These are phyloP conservation scores for Pilasporangium apinafurcum DNA, from an alignment of 352 stramenopile genomes.

Conservation along the genomic window DNA sequence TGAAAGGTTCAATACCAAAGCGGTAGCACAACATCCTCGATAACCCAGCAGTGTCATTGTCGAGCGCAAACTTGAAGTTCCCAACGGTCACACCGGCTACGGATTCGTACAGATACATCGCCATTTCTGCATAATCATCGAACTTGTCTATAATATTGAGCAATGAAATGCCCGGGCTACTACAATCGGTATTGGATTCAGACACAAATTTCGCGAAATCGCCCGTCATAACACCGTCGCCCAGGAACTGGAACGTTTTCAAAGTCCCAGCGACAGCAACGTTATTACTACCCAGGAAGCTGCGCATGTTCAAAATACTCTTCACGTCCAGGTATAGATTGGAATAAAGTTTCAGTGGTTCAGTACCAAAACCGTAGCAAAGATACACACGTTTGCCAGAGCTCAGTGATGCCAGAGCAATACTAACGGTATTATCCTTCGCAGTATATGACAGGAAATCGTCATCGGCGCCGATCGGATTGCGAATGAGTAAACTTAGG, in stretches of 20 bases:
- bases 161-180: conserved; percentile 25
- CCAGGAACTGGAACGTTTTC: conserved; percentile 64
- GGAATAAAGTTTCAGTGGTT: conserved; percentile 45
- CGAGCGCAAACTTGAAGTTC: conserved; percentile 34
- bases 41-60: conserved; percentile 23
- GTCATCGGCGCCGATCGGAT: conserved; percentile 20
- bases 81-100: conserved; percentile 28
- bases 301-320: conserved; percentile 44
- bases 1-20: conserved; percentile 47
- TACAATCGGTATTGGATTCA: conserved; percentile 18
- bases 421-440: conserved; percentile 15
- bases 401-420: conserved; percentile 32
- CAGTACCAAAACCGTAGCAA: conserved; percentile 56
- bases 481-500: conserved; percentile 21
- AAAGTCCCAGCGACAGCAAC: conserved; percentile 33
- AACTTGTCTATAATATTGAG: conserved; percentile 61
- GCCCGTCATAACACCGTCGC: conserved; percentile 43
- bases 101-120: conserved; percentile 66
- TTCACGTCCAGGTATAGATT: conserved; percentile 51
- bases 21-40: conserved; percentile 49
- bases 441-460: conserved; percentile 46
- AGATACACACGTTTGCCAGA: conserved; percentile 50
- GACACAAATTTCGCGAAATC: conserved; percentile 65
- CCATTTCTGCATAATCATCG: conserved; percentile 52
- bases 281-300: conserved; percentile 26